These are phyloP conservation scores for Mycena capillaripes DNA, from an alignment of 768 basidiomycete species.

Conservation along the genomic window DNA sequence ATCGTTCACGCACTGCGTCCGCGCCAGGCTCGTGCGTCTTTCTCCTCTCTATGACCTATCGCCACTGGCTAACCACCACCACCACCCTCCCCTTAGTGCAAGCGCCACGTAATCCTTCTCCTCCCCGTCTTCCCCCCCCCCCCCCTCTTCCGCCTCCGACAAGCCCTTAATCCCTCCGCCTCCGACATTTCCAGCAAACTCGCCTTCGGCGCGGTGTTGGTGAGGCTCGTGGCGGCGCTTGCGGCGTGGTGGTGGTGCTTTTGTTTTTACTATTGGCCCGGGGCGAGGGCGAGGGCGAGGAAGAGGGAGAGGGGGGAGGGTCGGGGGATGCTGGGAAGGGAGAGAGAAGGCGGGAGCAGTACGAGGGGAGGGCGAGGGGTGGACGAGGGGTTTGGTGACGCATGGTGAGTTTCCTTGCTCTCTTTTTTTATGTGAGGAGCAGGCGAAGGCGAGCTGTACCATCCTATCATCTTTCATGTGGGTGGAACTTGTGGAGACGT, in stretches of 20 bases:
- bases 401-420: constrained; percentile 6
- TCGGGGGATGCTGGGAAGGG: neutral
- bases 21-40: neutral
- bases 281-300: neutral
- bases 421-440: too few species aligned
- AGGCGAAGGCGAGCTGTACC: too few species aligned
- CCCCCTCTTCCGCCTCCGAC: constrained; percentile 39
- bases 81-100: too few species aligned
- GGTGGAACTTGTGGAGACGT: too few species aligned
- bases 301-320: constrained; percentile 3
- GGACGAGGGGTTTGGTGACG: constrained; percentile 16
- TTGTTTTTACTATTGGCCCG: neutral
- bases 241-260: constrained; percentile 17
- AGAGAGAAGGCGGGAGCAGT: neutral
- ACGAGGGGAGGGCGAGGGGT: neutral
- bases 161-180: neutral
- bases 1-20: constrained; percentile 36
- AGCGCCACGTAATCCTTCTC: constrained; percentile 34
- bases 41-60: neutral
- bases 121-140: constrained; percentile 53
- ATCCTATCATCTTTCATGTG: too few species aligned
- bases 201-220: constrained; percentile 29
- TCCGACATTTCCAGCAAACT: neutral
- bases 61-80: too few species aligned
- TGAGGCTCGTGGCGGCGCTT: constrained; percentile 5